Conservation (phyloP, 495 filamentous ascomycete genomes). For the Cercophora samala region DNA sequence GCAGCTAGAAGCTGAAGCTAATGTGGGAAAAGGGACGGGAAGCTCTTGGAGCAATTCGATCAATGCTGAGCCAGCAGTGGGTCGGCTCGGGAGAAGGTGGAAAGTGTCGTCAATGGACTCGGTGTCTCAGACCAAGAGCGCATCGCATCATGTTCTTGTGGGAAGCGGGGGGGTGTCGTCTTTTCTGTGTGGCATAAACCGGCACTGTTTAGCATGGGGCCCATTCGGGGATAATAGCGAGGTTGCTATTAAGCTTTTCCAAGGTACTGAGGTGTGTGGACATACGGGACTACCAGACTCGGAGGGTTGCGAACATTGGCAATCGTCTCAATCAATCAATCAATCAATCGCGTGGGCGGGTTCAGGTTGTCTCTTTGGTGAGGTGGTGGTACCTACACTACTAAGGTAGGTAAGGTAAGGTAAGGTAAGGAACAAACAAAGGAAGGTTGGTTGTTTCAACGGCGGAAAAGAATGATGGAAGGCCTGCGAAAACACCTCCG, state of each 20-base stretch:
- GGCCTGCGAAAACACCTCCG: slow-evolving; percentile 12
- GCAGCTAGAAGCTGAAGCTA: slow-evolving; percentile 15
- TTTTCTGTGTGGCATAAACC: slow-evolving; percentile 34
- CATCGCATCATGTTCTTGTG: slow-evolving; percentile 41
- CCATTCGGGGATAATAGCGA: slow-evolving; percentile 14
- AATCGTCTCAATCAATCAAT: not conserved
- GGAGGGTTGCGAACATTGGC: not conserved
- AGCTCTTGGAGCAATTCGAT: slow-evolving; percentile 14
- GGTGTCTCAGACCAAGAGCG: slow-evolving; percentile 38
- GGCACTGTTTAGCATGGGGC: slow-evolving; percentile 34
- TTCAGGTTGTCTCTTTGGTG: no score
- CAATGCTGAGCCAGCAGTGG: slow-evolving; percentile 26
- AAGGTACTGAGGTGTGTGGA: not conserved
- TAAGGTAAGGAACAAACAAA: not conserved
- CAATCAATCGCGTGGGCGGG: not conserved
- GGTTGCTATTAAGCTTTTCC: slow-evolving; percentile 14
- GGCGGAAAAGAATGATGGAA: slow-evolving; percentile 11
- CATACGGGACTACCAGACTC: not conserved
- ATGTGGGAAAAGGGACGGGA: slow-evolving; percentile 23
- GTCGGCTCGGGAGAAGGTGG: slow-evolving; percentile 24
- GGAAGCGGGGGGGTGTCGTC: slow-evolving; percentile 13
- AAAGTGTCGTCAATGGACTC: slow-evolving; percentile 37
- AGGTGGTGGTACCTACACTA: no score
- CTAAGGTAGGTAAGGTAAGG: not conserved
- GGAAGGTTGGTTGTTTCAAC: no score